Conservation (phyloP, 1,284 basidiomycete genomes). For the Cryptococcus depauperatus region DNA sequence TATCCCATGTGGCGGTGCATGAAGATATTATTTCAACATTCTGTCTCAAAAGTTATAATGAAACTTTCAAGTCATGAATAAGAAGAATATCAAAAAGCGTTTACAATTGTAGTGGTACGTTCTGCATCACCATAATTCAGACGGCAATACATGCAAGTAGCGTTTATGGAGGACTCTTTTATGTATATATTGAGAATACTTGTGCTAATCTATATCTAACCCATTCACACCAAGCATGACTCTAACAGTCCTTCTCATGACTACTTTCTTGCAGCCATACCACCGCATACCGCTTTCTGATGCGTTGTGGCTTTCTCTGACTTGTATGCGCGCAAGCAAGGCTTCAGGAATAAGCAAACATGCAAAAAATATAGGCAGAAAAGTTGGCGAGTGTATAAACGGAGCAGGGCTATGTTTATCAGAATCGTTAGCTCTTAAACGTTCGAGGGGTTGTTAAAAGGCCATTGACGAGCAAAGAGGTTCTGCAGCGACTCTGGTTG, state of each 20-base stretch:
- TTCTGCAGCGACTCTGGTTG: no score
- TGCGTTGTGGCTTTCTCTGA: background rate
- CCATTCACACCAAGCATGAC: no score
- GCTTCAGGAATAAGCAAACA: background rate
- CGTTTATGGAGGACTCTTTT: no score
- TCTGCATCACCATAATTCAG: background rate
- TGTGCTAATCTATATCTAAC: background rate
- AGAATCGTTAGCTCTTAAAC: no score
- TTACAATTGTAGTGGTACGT: background rate
- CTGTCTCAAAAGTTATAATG: background rate
- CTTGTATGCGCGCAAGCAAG: background rate
- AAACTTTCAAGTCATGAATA: background rate
- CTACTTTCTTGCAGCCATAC: background rate
- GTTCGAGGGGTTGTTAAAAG: no score
- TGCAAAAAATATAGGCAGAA: background rate
- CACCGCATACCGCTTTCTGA: background rate
- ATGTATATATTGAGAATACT: no score
- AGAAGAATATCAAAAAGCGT: background rate
- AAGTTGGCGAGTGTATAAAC: no score
- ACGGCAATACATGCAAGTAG: background rate
- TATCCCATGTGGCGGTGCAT: background rate
- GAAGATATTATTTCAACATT: no score
- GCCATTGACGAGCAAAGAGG: no score
- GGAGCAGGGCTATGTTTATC: no score
- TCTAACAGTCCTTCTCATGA: background rate